Evolutionary conservation across 2,329 filamentous ascomycete species (phyloP).

Genomic region (Simplicillium aogashimaense): DNA sequence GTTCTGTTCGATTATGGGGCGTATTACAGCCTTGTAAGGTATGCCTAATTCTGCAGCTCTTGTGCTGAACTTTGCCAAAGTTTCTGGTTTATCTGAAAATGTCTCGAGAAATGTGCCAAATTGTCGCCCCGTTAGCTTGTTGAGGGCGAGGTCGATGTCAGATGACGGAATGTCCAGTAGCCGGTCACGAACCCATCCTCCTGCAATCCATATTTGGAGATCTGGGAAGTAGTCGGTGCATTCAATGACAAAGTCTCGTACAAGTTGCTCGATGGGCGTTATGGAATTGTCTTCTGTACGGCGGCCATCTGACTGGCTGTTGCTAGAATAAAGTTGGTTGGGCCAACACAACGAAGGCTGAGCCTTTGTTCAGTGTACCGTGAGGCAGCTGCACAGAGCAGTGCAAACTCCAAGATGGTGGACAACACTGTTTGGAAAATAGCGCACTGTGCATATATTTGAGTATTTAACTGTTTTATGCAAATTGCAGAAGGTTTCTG

Average conservation of each 20-base stretch:
- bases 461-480: too few relatives aligned
- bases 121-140: constrained; percentile 7
- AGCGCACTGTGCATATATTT: too few relatives aligned
- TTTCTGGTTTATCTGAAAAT: constrained; percentile 1
- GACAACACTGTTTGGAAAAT: too few relatives aligned
- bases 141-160: constrained; percentile 9
- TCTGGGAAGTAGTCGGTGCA: constrained; percentile 5
- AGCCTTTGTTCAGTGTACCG: too few relatives aligned
- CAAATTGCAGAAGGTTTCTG: too few relatives aligned
- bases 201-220: constrained; percentile 10
- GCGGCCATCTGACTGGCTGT: too few relatives aligned
- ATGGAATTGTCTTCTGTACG: constrained; percentile 1
- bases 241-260: constrained; percentile 8
- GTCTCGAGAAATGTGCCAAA: constrained; percentile 7
- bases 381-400: too few relatives aligned
- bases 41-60: constrained; percentile 4
- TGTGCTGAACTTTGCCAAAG: not conserved
- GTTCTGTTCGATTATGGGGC: constrained; percentile 8
- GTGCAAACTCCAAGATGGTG: too few relatives aligned
- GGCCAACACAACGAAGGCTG: too few relatives aligned
- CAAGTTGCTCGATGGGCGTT: constrained; percentile 7
- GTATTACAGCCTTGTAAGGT: constrained; percentile 1
- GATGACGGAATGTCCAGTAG: constrained; percentile 9
- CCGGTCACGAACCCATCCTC: constrained; percentile 11
- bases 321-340: too few relatives aligned